phyloP scores from a whole-genome alignment of 2,329 filamentous ascomycete genomes.

The Penicillium psychrosexuale region DNA sequence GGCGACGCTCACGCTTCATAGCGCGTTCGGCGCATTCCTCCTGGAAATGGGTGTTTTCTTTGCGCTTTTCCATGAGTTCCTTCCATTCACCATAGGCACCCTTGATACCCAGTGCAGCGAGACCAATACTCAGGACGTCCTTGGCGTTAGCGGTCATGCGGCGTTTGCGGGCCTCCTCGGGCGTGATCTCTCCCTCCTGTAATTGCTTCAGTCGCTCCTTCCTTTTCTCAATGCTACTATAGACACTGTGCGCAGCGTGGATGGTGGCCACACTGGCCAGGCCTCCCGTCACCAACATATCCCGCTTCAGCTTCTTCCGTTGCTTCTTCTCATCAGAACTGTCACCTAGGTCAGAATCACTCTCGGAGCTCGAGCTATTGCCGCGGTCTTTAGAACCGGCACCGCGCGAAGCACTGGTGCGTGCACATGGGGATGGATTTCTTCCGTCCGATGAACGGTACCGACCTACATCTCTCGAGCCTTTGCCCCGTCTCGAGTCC shows the following conservation, averaged over 20 bases:
- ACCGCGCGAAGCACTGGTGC: constrained; percentile 22
- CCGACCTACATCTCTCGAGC: constrained; percentile 47
- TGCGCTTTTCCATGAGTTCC: constrained; percentile 61
- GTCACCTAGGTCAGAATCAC: constrained; percentile 53
- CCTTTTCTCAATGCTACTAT: constrained; percentile 61
- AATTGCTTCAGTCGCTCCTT: constrained; percentile 59
- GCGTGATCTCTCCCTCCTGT: constrained; percentile 61
- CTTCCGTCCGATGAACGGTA: constrained; percentile 26
- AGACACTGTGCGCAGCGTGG: constrained; percentile 64
- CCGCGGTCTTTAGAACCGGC: constrained; percentile 8
- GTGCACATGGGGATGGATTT: constrained; percentile 24
- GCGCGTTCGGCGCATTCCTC: constrained; percentile 44
- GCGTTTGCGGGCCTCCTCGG: constrained; percentile 60
- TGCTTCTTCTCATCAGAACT: constrained; percentile 62
- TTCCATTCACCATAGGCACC: constrained; percentile 65
- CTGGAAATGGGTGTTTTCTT: constrained; percentile 55
- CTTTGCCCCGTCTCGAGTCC: constrained; percentile 31
- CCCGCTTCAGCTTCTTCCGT: constrained; percentile 63
- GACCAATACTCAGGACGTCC: constrained; percentile 64
- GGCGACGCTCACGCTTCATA: constrained; percentile 48
- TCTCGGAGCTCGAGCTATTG: constrained; percentile 28
- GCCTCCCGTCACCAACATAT: constrained; percentile 64
- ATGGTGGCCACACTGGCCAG: constrained; percentile 67
- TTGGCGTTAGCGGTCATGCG: constrained; percentile 62
- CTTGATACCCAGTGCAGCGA: constrained; percentile 66